These are phyloP conservation scores for Pinguiococcus pyrenoidosus DNA, from an alignment of 108 stramenopile genomes.

Conservation along the genomic window DNA sequence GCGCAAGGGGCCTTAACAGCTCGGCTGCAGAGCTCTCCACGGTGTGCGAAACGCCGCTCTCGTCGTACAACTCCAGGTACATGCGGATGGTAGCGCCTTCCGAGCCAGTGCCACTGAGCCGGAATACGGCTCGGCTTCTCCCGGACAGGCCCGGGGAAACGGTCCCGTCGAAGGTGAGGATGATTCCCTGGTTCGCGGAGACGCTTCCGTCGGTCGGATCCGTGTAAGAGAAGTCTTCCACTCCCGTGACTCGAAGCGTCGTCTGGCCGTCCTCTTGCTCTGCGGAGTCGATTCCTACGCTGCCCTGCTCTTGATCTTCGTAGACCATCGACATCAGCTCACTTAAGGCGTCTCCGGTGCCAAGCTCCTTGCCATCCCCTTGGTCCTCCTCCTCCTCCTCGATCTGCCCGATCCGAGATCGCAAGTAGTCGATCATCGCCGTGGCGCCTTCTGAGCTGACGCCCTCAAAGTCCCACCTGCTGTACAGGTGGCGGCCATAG, in stretches of 20 bases:
- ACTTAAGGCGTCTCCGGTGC: no score
- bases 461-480: constrained; percentile 24
- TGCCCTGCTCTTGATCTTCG: no score
- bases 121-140: constrained; percentile 17
- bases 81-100: constrained; percentile 22
- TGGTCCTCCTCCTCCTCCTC: constrained; percentile 3
- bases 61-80: no score
- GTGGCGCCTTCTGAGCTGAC: constrained; percentile 13
- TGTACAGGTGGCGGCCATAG: constrained; percentile 20
- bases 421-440: constrained; percentile 24
- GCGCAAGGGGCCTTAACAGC: no score
- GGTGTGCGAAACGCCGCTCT: no score
- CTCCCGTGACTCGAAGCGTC: constrained; percentile 1
- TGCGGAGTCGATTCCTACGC: no score
- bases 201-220: constrained; percentile 24
- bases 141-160: no score
- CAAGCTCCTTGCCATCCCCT: no score
- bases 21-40: no score
- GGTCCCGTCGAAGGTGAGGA: constrained; percentile 14
- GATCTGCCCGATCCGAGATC: not conserved
- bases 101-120: constrained; percentile 25
- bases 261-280: no score
- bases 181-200: constrained; percentile 13
- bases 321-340: no score
- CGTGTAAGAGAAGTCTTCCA: constrained; percentile 24